These are phyloP conservation scores for Colletotrichum tanaceti DNA, from an alignment of 2,329 filamentous ascomycete genomes.

Conservation along the genomic window DNA sequence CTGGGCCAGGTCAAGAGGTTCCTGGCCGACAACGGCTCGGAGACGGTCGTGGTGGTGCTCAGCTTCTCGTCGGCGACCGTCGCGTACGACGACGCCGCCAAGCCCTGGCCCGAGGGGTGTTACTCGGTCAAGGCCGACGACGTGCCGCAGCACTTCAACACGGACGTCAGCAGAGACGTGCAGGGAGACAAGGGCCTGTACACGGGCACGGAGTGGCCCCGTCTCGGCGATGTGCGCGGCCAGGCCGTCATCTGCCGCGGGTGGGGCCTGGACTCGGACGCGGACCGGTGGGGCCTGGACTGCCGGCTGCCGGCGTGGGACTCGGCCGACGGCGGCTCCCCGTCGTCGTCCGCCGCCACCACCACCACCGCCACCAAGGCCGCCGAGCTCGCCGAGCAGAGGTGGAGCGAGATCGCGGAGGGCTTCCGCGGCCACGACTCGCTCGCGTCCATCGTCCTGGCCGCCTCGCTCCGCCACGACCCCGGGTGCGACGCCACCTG, in stretches of 20 bases:
- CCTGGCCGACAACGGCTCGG: not conserved
- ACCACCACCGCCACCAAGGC: too few relatives aligned
- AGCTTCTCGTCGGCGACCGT: constrained; percentile 18
- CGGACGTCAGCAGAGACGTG: not conserved
- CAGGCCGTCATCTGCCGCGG: constrained; percentile 16
- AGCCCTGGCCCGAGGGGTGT: constrained; percentile 15
- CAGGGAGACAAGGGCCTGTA: not conserved
- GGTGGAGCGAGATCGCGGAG: not conserved
- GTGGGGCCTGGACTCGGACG: not conserved
- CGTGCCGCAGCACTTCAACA: constrained; percentile 5
- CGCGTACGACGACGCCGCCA: not conserved
- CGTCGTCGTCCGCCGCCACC: too few relatives aligned
- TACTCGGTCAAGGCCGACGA: not conserved
- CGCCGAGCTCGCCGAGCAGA: not conserved
- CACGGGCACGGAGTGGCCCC: constrained; percentile 16
- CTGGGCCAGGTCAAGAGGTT: constrained; percentile 4
- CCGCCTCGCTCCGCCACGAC: constrained; percentile 7
- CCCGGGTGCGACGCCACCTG: not conserved
- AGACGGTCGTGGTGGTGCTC: constrained; percentile 10
- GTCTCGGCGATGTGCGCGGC: constrained; percentile 1
- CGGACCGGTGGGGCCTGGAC: not conserved
- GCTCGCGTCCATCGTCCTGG: not conserved
- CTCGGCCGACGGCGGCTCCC: not conserved
- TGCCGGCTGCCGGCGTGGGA: not conserved
- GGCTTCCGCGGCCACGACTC: not conserved